Percentiles rank a stretch among this genome's conserved stretches.
Conservation (phyloP, 192 early-diverging fungal species). For the Allomyces macrogynus region DNA sequence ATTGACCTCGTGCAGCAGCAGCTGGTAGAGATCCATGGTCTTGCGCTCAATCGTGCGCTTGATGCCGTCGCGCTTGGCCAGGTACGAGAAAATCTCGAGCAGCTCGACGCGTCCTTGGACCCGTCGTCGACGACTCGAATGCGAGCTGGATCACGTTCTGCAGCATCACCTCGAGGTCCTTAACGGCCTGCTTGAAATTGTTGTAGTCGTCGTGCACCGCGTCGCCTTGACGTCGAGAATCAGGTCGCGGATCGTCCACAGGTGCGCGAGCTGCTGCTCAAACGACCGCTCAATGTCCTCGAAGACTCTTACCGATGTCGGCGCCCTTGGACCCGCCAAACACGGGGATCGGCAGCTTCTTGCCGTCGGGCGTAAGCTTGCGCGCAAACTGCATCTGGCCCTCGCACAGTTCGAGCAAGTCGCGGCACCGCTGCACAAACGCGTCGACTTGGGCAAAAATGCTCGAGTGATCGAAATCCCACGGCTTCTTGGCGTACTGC, state of each 20-base stretch:
- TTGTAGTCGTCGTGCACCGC: slow-evolving; percentile 44
- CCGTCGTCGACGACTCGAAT: slow-evolving; percentile 30
- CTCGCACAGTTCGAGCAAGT: slow-evolving; percentile 33
- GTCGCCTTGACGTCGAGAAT: slow-evolving; percentile 46
- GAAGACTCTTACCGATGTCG: slow-evolving; percentile 33
- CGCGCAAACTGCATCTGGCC: slow-evolving; percentile 44
- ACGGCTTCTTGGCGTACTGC: slow-evolving; percentile 17
- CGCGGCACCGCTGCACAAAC: slow-evolving; percentile 38
- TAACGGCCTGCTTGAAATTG: slow-evolving; percentile 42
- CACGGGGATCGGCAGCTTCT: slow-evolving; percentile 34
- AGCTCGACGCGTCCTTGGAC: slow-evolving; percentile 35
- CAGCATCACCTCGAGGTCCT: slow-evolving; percentile 46
- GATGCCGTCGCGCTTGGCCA: slow-evolving; percentile 43
- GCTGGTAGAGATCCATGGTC: slow-evolving; percentile 29
- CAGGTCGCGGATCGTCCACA: slow-evolving; percentile 34
- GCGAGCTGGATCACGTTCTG: slow-evolving; percentile 39
- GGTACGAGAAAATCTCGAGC: slow-evolving; percentile 36
- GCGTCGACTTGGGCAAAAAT: slow-evolving; percentile 51
- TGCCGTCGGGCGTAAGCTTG: slow-evolving; percentile 24
- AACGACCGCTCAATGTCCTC: slow-evolving; percentile 41
- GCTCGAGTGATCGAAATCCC: slow-evolving; percentile 45
- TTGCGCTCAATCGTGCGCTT: slow-evolving; percentile 43
- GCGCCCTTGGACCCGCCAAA: slow-evolving; percentile 38
- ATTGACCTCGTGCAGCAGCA: slow-evolving; percentile 33
- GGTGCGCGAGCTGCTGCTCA: slow-evolving; percentile 22